Evolutionary conservation across 768 basidiomycete species (phyloP).

Genomic region (Termitomyces bulborhizus): DNA sequence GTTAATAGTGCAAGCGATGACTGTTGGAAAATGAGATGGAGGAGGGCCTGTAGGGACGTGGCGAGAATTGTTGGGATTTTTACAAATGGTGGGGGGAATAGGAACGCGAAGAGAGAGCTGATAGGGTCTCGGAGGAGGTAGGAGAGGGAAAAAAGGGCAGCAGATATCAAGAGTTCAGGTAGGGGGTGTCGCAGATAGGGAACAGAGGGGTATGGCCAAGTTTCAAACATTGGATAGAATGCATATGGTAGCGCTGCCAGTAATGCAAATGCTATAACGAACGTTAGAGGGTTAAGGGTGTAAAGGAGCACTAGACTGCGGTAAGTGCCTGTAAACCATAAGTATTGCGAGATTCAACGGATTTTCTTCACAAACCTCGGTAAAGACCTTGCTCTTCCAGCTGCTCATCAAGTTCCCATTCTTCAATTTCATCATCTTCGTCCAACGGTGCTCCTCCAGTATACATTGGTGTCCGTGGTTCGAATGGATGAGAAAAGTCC

Average conservation of each 20-base stretch:
- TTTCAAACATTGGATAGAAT: constrained; percentile 35
- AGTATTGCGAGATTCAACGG: neutral
- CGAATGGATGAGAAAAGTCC: constrained; percentile 5
- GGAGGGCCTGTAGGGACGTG: constrained; percentile 39
- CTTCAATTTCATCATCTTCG: constrained; percentile 21
- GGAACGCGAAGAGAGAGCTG: constrained; percentile 27
- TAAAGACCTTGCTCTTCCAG: constrained; percentile 46
- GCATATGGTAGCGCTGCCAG: constrained; percentile 45
- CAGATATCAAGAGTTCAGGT: constrained; percentile 57
- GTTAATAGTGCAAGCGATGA: constrained; percentile 47
- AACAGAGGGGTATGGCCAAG: constrained; percentile 33
- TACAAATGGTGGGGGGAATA: constrained; percentile 19
- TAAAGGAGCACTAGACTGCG: constrained; percentile 47
- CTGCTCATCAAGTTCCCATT: constrained; percentile 32
- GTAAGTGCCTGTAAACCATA: constrained; percentile 51
- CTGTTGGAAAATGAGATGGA: constrained; percentile 50
- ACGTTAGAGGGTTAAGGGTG: constrained; percentile 51
- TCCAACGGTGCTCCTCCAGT: constrained; percentile 17
- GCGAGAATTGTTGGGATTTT: constrained; percentile 26
- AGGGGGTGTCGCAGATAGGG: constrained; percentile 55
- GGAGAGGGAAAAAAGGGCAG: constrained; percentile 55
- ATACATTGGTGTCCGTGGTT: constrained; percentile 1
- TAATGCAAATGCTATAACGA: constrained; percentile 39
- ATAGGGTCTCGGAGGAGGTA: constrained; percentile 47
- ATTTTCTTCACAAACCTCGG: constrained; percentile 28